Conservation (phyloP, 495 filamentous ascomycete species). For the Lasiosphaeris hirsuta region DNA sequence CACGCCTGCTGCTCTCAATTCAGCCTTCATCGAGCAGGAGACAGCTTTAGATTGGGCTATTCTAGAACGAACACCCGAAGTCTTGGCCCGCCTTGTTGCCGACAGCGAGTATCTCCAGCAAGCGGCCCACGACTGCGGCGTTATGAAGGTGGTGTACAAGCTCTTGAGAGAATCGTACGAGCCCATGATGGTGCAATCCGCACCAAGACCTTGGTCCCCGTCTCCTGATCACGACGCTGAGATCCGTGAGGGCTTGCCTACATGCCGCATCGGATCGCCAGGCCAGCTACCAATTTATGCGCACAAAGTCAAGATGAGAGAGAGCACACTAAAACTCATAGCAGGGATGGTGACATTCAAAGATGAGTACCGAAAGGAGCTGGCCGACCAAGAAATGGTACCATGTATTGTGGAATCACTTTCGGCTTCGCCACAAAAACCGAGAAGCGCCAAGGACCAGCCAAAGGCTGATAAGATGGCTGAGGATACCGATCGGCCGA, state of each 20-base stretch:
- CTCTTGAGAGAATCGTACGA: conserved; percentile 69
- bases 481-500: conserved; percentile 7
- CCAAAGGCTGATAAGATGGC: conserved; percentile 13
- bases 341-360: conserved; percentile 75
- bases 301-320: conserved; percentile 74
- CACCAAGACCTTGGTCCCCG: conserved; percentile 43
- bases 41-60: conserved; percentile 44
- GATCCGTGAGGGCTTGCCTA: conserved; percentile 19
- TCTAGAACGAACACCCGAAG: conserved; percentile 66
- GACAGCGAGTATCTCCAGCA: conserved; percentile 75
- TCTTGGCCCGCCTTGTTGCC: conserved; percentile 74
- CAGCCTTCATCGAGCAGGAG: conserved; percentile 34
- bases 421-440: conserved; percentile 51
- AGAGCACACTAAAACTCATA: conserved; percentile 73
- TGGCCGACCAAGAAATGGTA: conserved; percentile 77
- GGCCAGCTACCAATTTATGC: conserved; percentile 61
- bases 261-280: conserved; percentile 52
- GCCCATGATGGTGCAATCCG: conserved; percentile 38
- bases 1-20: conserved; percentile 18
- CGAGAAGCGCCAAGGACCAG: conserved; percentile 25
- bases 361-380: conserved; percentile 76
- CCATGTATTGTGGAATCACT: conserved; percentile 82
- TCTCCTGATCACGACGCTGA: conserved; percentile 21
- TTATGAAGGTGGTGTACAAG: conserved; percentile 67
- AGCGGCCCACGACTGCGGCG: conserved; percentile 74